phyloP scores from a whole-genome alignment of 2,329 filamentous ascomycete species.

The Emergomyces africanus region DNA sequence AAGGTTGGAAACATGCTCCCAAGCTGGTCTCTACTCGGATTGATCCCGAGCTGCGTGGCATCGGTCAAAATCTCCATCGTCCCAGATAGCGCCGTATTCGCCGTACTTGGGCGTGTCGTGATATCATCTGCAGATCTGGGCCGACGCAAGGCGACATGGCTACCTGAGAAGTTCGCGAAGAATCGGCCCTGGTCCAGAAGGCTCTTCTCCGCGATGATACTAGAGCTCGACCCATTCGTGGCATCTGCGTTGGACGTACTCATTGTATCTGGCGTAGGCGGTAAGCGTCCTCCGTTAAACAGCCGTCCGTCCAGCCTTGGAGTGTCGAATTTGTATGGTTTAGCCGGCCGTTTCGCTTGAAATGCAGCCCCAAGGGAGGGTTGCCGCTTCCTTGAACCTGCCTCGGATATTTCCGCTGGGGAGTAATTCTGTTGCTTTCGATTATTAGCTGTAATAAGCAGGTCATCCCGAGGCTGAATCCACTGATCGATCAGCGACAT shows the following conservation, averaged over 20 bases:
- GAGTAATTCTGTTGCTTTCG: conserved; percentile 11
- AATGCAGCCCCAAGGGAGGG: conserved; percentile 17
- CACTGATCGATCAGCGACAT: conserved; percentile 20
- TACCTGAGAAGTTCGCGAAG: conserved; percentile 11
- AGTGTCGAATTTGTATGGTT: conserved; percentile 12
- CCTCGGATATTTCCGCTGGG: conserved; percentile 4
- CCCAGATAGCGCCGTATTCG: conserved; percentile 18
- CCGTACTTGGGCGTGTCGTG: conserved; percentile 19
- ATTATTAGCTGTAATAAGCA: conserved; percentile 11
- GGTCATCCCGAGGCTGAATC: conserved; percentile 17
- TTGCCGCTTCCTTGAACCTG: not conserved
- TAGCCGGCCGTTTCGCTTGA: conserved; percentile 12
- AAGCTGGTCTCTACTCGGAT: conserved; percentile 12
- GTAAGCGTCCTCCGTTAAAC: conserved; percentile 23
- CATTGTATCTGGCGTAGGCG: conserved; percentile 33
- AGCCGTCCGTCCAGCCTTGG: conserved; percentile 19
- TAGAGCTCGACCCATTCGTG: conserved; percentile 23
- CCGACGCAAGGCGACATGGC: conserved; percentile 13
- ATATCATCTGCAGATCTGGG: conserved; percentile 25
- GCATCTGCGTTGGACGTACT: conserved; percentile 24
- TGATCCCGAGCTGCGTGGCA: conserved; percentile 15
- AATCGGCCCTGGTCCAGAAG: conserved; percentile 10
- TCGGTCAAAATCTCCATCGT: conserved; percentile 22
- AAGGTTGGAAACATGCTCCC: conserved; percentile 21
- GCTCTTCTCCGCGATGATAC: conserved; percentile 20